These are phyloP conservation scores for Scheffersomyces ergatensis DNA, from an alignment of 805 yeast genomes.

Conservation along the genomic window DNA sequence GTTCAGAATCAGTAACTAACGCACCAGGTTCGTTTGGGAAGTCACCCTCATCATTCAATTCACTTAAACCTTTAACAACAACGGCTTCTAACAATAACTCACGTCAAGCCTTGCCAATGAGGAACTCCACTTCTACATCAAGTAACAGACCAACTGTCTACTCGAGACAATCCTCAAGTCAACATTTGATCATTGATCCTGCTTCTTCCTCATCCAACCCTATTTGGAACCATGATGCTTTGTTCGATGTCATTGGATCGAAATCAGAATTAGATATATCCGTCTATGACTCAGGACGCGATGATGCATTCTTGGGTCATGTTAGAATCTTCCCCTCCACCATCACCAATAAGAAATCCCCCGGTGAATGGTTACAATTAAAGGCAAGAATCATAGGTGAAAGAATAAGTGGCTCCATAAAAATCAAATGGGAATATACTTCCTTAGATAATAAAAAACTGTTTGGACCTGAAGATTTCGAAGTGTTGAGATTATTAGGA, in stretches of 20 bases:
- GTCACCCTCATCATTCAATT: slow-evolving; percentile 15
- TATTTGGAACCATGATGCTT: slow-evolving; percentile 88
- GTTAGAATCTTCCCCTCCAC: slow-evolving; percentile 64
- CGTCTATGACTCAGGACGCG: slow-evolving; percentile 81
- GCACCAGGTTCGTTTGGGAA: slow-evolving; percentile 59
- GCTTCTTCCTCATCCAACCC: slow-evolving; percentile 51
- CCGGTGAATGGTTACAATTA: slow-evolving; percentile 70
- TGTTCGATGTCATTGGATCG: slow-evolving; percentile 86
- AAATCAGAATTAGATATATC: slow-evolving; percentile 83
- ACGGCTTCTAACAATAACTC: not conserved
- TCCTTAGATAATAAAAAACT: slow-evolving; percentile 67
- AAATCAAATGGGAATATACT: slow-evolving; percentile 68
- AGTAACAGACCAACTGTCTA: slow-evolving; percentile 31
- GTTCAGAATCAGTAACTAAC: slow-evolving; percentile 84
- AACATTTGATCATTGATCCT: slow-evolving; percentile 26
- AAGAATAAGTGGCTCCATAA: slow-evolving; percentile 72
- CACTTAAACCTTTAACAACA: slow-evolving; percentile 1
- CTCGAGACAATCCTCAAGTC: slow-evolving; percentile 37
- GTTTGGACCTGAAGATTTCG: slow-evolving; percentile 93
- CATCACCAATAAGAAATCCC: slow-evolving; percentile 33
- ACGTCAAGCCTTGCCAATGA: slow-evolving; percentile 11
- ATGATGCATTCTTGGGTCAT: slow-evolving; percentile 86
- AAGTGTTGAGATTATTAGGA: slow-evolving; percentile 84
- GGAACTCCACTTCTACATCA: not conserved
- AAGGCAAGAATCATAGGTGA: slow-evolving; percentile 75